A percentile compares a stretch with the other conserved stretches of the same genome.
Conservation (phyloP, 805 yeast species). For the Wickerhamomyces xylosicus region DNA sequence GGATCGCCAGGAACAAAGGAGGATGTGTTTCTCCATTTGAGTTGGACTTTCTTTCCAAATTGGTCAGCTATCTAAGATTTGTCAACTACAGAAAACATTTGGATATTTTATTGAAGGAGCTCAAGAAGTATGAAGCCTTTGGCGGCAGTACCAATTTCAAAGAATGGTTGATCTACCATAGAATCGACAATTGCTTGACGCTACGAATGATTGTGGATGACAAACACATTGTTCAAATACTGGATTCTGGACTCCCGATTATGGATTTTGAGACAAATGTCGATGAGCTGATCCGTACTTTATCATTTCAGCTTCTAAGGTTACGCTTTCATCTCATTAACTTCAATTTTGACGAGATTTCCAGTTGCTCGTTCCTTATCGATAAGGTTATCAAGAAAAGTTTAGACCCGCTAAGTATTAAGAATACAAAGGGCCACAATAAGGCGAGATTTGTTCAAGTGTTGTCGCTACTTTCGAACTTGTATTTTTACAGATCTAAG, state of each 20-base stretch:
- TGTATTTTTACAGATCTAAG: conserved; percentile 12
- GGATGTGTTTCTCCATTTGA: conserved; percentile 9
- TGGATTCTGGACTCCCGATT: conserved; percentile 1
- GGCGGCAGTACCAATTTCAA: conserved; percentile 2
- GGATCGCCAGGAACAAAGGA: conserved; percentile 17
- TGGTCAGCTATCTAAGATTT: conserved; percentile 14
- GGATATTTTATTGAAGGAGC: conserved; percentile 3
- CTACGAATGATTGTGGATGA: conserved; percentile 4
- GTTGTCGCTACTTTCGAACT: conserved; percentile 6
- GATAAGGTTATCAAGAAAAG: not conserved
- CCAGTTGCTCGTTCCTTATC: conserved; percentile 4
- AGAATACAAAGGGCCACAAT: conserved; percentile 6
- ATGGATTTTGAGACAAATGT: conserved; percentile 1
- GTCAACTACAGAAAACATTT: conserved; percentile 10
- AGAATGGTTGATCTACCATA: conserved; percentile 8
- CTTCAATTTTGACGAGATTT: conserved; percentile 7
- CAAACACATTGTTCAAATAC: conserved; percentile 1
- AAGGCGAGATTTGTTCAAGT: conserved; percentile 7
- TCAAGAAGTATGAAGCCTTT: conserved; percentile 7
- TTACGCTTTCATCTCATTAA: conserved; percentile 8
- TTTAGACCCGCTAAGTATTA: conserved; percentile 4
- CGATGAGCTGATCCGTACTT: conserved; percentile 2
- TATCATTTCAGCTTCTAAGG: conserved; percentile 8
- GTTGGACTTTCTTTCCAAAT: conserved; percentile 7
- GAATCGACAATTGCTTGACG: conserved; percentile 7